These are phyloP conservation scores for Ceraceosorus guamensis DNA, from an alignment of 1,284 basidiomycete genomes.

Conservation along the genomic window DNA sequence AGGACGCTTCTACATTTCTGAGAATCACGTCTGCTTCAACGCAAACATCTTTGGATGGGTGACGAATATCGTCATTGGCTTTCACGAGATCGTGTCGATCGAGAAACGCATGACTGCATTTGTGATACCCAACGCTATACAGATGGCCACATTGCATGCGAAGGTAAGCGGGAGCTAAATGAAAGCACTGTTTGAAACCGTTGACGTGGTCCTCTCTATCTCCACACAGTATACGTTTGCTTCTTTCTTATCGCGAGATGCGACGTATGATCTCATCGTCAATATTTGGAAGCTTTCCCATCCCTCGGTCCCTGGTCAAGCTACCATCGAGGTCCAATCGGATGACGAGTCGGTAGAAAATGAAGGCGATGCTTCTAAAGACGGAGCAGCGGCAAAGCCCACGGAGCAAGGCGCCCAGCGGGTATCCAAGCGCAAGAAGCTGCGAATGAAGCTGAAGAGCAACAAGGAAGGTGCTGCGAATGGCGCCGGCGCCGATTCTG, in stretches of 20 bases:
- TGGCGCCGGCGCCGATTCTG: conserved; percentile 9
- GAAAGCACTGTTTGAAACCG: not conserved
- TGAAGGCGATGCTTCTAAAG: conserved; percentile 22
- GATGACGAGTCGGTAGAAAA: conserved; percentile 25
- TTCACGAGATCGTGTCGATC: conserved; percentile 77
- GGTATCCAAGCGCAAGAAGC: conserved; percentile 28
- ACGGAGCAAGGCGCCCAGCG: not conserved
- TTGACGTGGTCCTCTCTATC: not conserved
- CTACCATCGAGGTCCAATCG: conserved; percentile 16
- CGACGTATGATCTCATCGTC: conserved; percentile 87
- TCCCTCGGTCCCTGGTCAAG: conserved; percentile 57
- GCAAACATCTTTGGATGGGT: conserved; percentile 99
- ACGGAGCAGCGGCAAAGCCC: conserved; percentile 13
- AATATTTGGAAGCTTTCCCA: conserved; percentile 91
- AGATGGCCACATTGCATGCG: conserved; percentile 69
- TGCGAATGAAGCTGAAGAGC: conserved; percentile 32
- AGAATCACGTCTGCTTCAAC: conserved; percentile 96
- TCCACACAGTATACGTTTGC: conserved; percentile 78
- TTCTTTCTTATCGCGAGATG: conserved; percentile 90
- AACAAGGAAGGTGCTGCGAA: conserved; percentile 21
- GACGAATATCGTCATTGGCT: conserved; percentile 83
- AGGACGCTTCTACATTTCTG: conserved; percentile 90
- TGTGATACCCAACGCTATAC: conserved; percentile 96
- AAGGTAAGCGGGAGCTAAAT: conserved; percentile 21
- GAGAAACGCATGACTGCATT: conserved; percentile 99